Conservation (phyloP, 345 rosid species). For the Litchi chinensis region DNA sequence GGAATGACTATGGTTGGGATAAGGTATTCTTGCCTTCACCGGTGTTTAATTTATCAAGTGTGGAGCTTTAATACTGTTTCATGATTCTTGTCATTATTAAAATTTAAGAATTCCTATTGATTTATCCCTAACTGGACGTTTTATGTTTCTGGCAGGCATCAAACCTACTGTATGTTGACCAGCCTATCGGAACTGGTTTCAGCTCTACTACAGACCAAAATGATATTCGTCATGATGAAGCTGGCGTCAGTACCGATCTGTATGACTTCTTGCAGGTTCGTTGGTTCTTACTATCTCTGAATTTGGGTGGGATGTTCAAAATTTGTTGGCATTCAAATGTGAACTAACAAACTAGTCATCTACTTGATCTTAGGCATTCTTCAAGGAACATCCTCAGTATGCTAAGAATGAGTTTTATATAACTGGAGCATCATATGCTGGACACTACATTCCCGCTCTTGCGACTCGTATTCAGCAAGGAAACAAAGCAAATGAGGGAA, state of each 20-base stretch:
- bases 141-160: conserved; percentile 49
- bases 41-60: not conserved
- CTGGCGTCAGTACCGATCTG: conserved; percentile 77
- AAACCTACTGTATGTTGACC: conserved; percentile 80
- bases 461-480: conserved; percentile 70
- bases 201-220: conserved; percentile 51
- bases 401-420: conserved; percentile 74
- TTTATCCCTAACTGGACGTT: too few relatives aligned
- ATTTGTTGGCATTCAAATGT: not conserved
- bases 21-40: conserved; percentile 40
- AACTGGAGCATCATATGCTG: conserved; percentile 95
- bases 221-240: conserved; percentile 67
- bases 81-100: not conserved
- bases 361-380: conserved; percentile 55
- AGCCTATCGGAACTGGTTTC: conserved; percentile 91
- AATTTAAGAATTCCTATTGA: not conserved
- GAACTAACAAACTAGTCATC: not conserved
- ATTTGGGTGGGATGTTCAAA: not conserved
- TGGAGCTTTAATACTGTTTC: not conserved
- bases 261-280: conserved; percentile 88
- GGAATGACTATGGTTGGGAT: conserved; percentile 94
- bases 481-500: conserved; percentile 78
- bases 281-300: not conserved
- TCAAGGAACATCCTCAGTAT: conserved; percentile 59
- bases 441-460: conserved; percentile 85